Base-by-base conservation (phyloP, 768 basidiomycete species). In the Royoungia palumana region DNA sequence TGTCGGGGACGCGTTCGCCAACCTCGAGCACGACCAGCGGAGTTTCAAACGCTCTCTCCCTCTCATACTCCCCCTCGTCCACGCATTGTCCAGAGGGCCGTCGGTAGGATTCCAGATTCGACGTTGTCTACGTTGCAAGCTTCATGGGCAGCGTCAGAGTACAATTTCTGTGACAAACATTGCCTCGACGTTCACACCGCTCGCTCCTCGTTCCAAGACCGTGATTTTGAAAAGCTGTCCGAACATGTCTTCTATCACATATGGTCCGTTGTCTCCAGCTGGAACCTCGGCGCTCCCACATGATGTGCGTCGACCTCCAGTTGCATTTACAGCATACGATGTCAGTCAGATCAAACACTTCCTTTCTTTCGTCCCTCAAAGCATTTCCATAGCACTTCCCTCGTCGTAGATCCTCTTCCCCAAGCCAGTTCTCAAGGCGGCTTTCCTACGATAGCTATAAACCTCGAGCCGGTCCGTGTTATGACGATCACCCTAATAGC, bases 381-480 rank as follows among this genome's bases (percentile, higher is more conserved):
- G 49, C 44, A 45, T 61, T 57, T 47, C 42, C 41, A 57, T 63
- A 59, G 51, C 65, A 53, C 44, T 54, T 56, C 36, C 21, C 55
- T 46, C 75, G 73, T 55, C 75, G 75, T 46, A 73, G 72, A 54
- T 73, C 76, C 36, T 75, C 77, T 37, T 79, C 83, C 42, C 76
- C 80, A 41, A 68, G 70, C 34, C 58, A 76, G 28, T 65, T 76
- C 51, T 69, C 77, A 35, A 70, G 74, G 58, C 59, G 61, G 48
- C 71, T 66, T 49, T 58, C 74, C 22, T 80, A 80, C 55, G 78
- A 84, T 57, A 75, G 74, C 42, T 83, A 82, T 61, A 69, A 71
- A 25, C 74, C 78, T 24, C 63, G 72, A 49, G 70, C 70, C 21
- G 57, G 69, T 34, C 51, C 61, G 16, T 56, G 66, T 39, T 72